Evolutionary conservation across 2,329 filamentous ascomycete genomes (phyloP).

Genomic region (Aaosphaeria pasadenensis): DNA sequence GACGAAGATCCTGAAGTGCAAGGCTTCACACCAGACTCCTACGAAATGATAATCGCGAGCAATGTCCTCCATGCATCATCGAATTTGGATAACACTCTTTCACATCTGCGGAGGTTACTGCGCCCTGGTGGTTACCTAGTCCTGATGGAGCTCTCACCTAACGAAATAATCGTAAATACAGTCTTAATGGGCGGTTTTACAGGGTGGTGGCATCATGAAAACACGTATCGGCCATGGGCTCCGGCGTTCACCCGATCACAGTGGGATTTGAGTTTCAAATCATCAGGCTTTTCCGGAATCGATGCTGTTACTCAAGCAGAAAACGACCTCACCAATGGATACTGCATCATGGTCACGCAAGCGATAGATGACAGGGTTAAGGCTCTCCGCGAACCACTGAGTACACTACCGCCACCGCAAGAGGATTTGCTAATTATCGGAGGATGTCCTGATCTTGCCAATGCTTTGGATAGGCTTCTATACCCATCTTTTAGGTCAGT

Average conservation of each 20-base stretch:
- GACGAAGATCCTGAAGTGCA: background rate
- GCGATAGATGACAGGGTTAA: background rate
- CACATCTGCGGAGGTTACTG: background rate
- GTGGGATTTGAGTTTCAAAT: too few species aligned
- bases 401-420: too few species aligned
- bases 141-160: background rate
- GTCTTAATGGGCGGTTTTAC: too few species aligned
- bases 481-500: too few species aligned
- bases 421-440: too few species aligned
- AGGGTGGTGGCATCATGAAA: too few species aligned
- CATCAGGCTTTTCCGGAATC: too few species aligned
- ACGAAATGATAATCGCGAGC: background rate
- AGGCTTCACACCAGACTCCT: background rate
- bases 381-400: background rate
- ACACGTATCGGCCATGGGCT: background rate
- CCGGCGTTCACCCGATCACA: background rate
- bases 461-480: too few species aligned
- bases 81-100: background rate
- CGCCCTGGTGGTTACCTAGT: background rate
- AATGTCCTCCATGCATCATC: background rate
- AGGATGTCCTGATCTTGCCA: too few species aligned
- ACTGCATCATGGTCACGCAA: background rate
- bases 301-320: too few species aligned
- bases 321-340: too few species aligned
- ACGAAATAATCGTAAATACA: too few species aligned